Percentiles rank a stretch among this genome's conserved stretches.
Conservation (phyloP, 768 basidiomycete genomes). For the Coprinopsis marcescibilis region DNA sequence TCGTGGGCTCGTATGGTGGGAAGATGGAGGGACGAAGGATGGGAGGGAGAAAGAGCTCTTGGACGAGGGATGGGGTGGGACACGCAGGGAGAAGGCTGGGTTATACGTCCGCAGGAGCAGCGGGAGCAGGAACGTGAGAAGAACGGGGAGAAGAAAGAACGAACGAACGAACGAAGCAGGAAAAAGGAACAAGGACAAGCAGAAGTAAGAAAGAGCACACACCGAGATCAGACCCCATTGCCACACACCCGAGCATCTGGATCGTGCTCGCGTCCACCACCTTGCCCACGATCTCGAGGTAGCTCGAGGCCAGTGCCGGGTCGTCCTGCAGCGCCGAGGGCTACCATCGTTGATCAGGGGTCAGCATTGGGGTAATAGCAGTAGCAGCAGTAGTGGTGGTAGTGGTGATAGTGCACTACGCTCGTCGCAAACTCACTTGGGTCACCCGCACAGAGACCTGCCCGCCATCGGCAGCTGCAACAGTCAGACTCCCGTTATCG, state of each 20-base stretch:
- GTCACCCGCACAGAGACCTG: conserved; percentile 45
- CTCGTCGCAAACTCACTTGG: conserved; percentile 25
- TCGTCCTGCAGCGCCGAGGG: conserved; percentile 25
- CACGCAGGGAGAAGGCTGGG: too few species aligned
- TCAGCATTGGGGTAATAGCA: neutral
- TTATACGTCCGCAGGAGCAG: too few species aligned
- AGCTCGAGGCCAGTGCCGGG: conserved; percentile 43
- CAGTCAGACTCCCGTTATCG: conserved; percentile 44
- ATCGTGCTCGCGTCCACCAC: conserved; percentile 51
- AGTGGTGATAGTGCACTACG: too few species aligned
- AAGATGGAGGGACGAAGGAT: too few species aligned
- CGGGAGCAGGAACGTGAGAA: too few species aligned
- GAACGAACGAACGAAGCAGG: neutral
- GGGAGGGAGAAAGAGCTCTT: too few species aligned
- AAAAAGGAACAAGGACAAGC: neutral
- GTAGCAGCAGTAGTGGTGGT: neutral
- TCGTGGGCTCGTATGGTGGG: too few species aligned
- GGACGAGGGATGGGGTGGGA: too few species aligned
- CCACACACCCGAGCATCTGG: conserved; percentile 47
- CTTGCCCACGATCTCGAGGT: conserved; percentile 62
- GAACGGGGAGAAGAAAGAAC: neutral
- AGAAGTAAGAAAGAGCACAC: conserved; percentile 20
- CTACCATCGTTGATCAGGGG: neutral
- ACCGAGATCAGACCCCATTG: conserved; percentile 63
- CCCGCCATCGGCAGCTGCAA: conserved; percentile 64